Conservation (phyloP, 495 filamentous ascomycete species). For the Annulohypoxylon stygium region DNA sequence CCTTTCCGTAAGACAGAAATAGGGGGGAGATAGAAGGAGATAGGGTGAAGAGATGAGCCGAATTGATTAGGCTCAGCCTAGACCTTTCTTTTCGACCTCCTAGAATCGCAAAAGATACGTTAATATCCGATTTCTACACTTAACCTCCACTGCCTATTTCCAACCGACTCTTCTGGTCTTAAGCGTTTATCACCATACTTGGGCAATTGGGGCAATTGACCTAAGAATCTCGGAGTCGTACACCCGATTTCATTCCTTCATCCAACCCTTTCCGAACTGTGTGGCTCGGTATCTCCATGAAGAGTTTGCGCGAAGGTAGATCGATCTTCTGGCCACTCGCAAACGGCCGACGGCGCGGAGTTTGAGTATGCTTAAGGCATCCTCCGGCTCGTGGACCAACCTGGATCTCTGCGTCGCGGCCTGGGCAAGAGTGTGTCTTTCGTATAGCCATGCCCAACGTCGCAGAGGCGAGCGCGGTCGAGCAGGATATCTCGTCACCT, state of each 20-base stretch:
- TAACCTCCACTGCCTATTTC: neutral
- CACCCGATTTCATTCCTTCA: neutral
- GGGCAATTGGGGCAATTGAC: neutral
- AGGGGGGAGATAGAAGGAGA: neutral
- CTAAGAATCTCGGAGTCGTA: neutral
- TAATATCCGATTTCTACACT: neutral
- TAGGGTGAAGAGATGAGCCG: neutral
- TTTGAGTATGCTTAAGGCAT: neutral
- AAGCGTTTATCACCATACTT: neutral
- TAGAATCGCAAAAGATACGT: neutral
- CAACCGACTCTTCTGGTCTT: neutral
- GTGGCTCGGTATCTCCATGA: neutral
- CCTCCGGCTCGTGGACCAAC: slow-evolving; percentile 4
- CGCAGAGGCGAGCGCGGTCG: neutral
- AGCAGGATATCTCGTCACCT: neutral
- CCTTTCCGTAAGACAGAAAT: slow-evolving; percentile 1
- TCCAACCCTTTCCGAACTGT: neutral
- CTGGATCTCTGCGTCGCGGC: neutral
- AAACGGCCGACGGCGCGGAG: neutral
- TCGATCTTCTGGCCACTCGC: neutral
- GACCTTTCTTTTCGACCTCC: neutral
- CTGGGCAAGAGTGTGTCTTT: neutral
- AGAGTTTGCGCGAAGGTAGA: neutral
- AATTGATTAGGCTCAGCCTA: neutral
- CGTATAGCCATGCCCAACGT: neutral